Conservation (phyloP, 2,329 filamentous ascomycete genomes). For the Nothopassalora personata region DNA sequence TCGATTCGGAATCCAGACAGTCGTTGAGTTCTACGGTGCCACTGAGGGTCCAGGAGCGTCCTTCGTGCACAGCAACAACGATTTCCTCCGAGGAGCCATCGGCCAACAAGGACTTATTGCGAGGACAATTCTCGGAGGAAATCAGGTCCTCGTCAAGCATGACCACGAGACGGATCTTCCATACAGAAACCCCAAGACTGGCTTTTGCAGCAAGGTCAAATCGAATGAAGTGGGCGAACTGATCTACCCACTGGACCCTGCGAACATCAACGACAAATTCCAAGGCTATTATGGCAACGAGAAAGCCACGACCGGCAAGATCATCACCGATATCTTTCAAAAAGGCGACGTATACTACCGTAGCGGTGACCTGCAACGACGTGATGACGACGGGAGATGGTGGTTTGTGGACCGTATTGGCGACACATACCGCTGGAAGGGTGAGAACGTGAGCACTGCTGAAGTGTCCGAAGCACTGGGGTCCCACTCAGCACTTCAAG, state of each 20-base stretch:
- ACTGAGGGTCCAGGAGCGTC: conserved; percentile 56
- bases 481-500: conserved; percentile 62
- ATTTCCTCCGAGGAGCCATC: conserved; percentile 69
- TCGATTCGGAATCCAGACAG: conserved; percentile 49
- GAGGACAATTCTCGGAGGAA: conserved; percentile 48
- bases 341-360: conserved; percentile 79
- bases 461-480: conserved; percentile 76
- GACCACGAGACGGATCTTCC: conserved; percentile 68
- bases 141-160: conserved; percentile 59
- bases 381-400: conserved; percentile 60
- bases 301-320: conserved; percentile 65
- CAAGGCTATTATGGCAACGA: conserved; percentile 77
- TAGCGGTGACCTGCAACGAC: conserved; percentile 74
- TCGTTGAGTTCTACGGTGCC: conserved; percentile 36
- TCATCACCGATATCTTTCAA: conserved; percentile 65
- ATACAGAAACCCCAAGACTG: conserved; percentile 61
- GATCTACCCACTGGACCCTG: conserved; percentile 62
- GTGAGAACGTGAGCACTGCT: conserved; percentile 37
- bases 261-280: conserved; percentile 60
- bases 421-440: conserved; percentile 76
- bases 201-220: conserved; percentile 58
- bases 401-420: conserved; percentile 79
- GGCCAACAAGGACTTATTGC: conserved; percentile 65
- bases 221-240: conserved; percentile 68
- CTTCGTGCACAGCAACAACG: conserved; percentile 70